Conservation (phyloP, 2,329 filamentous ascomycete species). For the Pseudogymnoascus pannorum region DNA sequence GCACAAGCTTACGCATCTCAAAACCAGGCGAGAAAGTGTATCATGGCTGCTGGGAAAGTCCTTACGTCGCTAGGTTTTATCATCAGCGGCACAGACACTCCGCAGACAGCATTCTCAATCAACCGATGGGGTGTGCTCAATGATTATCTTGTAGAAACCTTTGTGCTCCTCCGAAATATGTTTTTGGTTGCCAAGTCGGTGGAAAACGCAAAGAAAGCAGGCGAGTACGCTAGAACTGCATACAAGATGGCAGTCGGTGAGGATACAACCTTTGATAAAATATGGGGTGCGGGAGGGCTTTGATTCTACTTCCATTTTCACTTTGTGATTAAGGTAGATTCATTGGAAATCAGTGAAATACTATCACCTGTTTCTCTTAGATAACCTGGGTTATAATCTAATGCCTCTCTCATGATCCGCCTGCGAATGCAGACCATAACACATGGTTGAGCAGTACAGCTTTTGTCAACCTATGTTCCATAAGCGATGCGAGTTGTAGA, state of each 20-base stretch:
- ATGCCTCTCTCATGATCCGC: not conserved
- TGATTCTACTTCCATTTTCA: not conserved
- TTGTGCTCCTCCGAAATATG: constrained; percentile 23
- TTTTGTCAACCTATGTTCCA: no score
- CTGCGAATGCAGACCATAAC: not conserved
- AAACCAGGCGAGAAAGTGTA: constrained; percentile 1
- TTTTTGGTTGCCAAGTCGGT: constrained; percentile 21
- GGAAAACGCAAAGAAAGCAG: constrained; percentile 19
- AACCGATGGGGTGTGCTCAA: constrained; percentile 26
- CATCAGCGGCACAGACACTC: constrained; percentile 10
- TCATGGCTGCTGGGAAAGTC: not conserved
- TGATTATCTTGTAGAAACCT: constrained; percentile 24
- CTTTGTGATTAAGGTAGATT: not conserved
- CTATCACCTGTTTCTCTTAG: no score
- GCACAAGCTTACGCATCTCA: constrained; percentile 12
- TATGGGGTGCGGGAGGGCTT: not conserved
- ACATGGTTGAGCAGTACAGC: not conserved
- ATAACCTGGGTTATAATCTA: not conserved
- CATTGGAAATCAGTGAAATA: not conserved
- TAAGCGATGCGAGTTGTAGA: not conserved
- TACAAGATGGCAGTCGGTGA: constrained; percentile 31
- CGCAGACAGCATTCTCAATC: constrained; percentile 10
- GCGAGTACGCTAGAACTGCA: constrained; percentile 26
- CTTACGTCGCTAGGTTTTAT: constrained; percentile 11
- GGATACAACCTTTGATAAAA: constrained; percentile 26